A percentile compares a stretch with the other conserved stretches of the same genome.
phyloP scores from a whole-genome alignment of 768 basidiomycete species.

The Boletus coccyginus region DNA sequence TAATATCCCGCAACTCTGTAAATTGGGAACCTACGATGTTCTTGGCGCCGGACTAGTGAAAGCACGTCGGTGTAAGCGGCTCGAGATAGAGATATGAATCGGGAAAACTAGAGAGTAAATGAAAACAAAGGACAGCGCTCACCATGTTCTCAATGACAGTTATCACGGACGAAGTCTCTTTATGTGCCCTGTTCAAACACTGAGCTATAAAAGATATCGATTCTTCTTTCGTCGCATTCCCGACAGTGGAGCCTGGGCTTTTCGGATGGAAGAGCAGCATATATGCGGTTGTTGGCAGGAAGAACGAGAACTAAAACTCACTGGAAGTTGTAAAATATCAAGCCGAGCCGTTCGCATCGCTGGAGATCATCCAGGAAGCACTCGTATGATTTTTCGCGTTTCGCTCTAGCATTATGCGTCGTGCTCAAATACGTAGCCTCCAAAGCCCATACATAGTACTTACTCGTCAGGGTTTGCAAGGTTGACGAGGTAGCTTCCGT shows the following conservation, averaged over 20 bases:
- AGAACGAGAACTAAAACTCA: constrained; percentile 35
- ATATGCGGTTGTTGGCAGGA: neutral
- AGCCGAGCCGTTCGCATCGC: constrained; percentile 73
- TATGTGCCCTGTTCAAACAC: constrained; percentile 73
- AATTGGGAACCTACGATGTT: constrained; percentile 78
- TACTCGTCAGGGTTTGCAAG: constrained; percentile 77
- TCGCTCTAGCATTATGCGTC: constrained; percentile 40
- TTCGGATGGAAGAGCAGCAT: neutral
- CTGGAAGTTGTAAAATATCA: constrained; percentile 84
- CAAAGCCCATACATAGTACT: constrained; percentile 23
- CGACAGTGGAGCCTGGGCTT: constrained; percentile 84
- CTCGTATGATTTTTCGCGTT: constrained; percentile 66
- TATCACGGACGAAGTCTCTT: constrained; percentile 52
- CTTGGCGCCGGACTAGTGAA: constrained; percentile 65
- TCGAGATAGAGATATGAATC: neutral
- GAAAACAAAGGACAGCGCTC: neutral
- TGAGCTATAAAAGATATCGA: constrained; percentile 65
- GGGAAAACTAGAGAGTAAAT: neutral
- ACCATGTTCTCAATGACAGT: constrained; percentile 87
- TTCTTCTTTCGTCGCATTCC: constrained; percentile 55
- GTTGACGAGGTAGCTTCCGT: constrained; percentile 85
- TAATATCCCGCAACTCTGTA: constrained; percentile 64
- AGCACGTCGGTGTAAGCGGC: neutral
- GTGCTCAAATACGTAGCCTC: neutral
- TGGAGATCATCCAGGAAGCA: constrained; percentile 84